These are phyloP conservation scores for Paecilomyces sp. DNA, from an alignment of 2,329 filamentous ascomycete genomes.

Conservation along the genomic window DNA sequence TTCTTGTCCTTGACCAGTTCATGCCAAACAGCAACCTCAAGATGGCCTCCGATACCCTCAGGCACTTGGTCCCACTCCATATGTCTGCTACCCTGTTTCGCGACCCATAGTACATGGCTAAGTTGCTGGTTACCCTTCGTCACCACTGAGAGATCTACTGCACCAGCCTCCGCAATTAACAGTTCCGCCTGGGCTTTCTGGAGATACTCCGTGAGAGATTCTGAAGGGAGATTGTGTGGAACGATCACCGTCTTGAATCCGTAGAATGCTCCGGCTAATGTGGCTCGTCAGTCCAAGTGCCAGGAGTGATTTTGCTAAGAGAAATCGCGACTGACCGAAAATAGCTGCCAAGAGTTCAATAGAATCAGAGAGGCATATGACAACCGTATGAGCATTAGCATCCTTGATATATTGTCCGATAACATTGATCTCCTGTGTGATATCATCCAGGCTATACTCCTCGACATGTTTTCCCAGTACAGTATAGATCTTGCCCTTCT, in stretches of 20 bases:
- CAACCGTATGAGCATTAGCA: slow-evolving; percentile 64
- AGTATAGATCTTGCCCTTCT: slow-evolving; percentile 65
- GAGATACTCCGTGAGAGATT: slow-evolving; percentile 65
- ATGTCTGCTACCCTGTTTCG: slow-evolving; percentile 81
- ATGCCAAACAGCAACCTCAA: slow-evolving; percentile 89
- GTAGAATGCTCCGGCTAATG: slow-evolving; percentile 74
- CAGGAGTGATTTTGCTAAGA: background rate
- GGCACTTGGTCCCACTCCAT: slow-evolving; percentile 94
- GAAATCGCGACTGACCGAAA: slow-evolving; percentile 49
- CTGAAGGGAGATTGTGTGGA: slow-evolving; percentile 69
- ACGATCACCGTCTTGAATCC: slow-evolving; percentile 77
- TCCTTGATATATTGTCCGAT: slow-evolving; percentile 72
- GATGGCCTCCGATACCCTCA: slow-evolving; percentile 62
- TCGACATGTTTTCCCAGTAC: slow-evolving; percentile 68
- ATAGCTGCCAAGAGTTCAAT: slow-evolving; percentile 75
- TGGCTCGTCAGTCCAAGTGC: slow-evolving; percentile 7
- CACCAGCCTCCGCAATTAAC: slow-evolving; percentile 75
- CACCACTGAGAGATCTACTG: slow-evolving; percentile 72
- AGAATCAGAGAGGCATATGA: slow-evolving; percentile 88
- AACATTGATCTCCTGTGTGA: slow-evolving; percentile 80
- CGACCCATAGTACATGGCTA: slow-evolving; percentile 81
- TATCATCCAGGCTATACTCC: slow-evolving; percentile 63
- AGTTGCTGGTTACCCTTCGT: slow-evolving; percentile 63
- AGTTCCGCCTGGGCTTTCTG: slow-evolving; percentile 68
- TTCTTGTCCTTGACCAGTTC: slow-evolving; percentile 71